Base-by-base conservation (phyloP, 1,284 basidiomycete genomes). In the Spongiforma sp. region DNA sequence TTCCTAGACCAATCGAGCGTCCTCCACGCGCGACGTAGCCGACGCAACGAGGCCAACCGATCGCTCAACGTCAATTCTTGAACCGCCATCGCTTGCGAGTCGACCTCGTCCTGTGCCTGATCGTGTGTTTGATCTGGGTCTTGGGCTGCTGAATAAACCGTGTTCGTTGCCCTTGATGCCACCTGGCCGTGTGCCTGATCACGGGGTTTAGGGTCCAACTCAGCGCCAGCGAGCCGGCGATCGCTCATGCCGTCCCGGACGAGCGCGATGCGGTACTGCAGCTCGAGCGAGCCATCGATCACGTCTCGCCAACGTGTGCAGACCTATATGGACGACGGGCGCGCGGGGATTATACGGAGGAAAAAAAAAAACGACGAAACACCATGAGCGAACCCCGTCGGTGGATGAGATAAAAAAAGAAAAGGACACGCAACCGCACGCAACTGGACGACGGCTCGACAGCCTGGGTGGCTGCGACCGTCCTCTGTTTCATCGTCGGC, bases 181-280 rank as follows among this genome's bases (percentile, higher is more conserved):
- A n/a, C n/a, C n/a, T n/a, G n/a, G n/a, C n/a, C n/a, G n/a, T n/a
- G n/a, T n/a, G n/a, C n/a, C n/a, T n/a, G n/a, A n/a, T n/a, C n/a
- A n/a, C n/a, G n/a, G n/a, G n/a, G n/a, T n/a, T n/a, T n/a, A n/a
- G n/a, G n/a, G n/a, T n/a, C n/a, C n/a, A n/a, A n/a, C n/a, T n/a
- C n/a, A n/a, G n/a, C 50, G 28, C 19, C 5, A 26, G 50, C n/a
- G 30, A 26, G 57, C 7, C 10, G 21, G 36, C 75, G 77, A 43
- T 84, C 79, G 14, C 79, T 60, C 69, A 88, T 75, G 1, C 83
- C 82, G 61, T 86, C 81, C 0, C 78, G 77, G 1, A 65, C 78
- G 33, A 86, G 83, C 64, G 86, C 86, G 67, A 86, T 79, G 24
- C 68, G 72, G 68, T 87, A 88, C 50, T 80, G 80, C 14, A 87